These are phyloP conservation scores for Elaeis guineensis DNA, from an alignment of 176 grass and related monocot species.

Conservation along the genomic window DNA sequence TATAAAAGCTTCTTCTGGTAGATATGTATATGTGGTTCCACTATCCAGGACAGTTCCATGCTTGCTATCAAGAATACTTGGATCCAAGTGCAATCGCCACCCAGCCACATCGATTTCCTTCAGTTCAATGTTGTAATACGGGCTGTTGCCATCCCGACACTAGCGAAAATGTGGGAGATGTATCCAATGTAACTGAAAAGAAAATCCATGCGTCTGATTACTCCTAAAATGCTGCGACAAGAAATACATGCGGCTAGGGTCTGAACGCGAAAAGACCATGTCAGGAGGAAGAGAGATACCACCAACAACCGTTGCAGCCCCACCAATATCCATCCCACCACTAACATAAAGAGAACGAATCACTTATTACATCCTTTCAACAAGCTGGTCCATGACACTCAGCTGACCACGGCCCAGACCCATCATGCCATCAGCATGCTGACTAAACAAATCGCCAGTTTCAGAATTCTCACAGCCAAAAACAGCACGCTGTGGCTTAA, in stretches of 20 bases:
- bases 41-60: conserved; percentile 96
- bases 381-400: conserved; percentile 97
- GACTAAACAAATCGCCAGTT: conserved; percentile 92
- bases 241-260: conserved; percentile 72
- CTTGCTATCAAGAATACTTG: conserved; percentile 58
- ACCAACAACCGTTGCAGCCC: conserved; percentile 93
- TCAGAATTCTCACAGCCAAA: conserved; percentile 98
- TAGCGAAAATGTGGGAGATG: conserved; percentile 40
- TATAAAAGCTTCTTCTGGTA: conserved; percentile 85
- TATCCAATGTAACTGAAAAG: conserved; percentile 36
- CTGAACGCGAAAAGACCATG: conserved; percentile 77
- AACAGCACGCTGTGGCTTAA: conserved; percentile 80
- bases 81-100: conserved; percentile 57
- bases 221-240: conserved; percentile 1
- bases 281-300: conserved; percentile 47
- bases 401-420: conserved; percentile 85
- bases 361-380: conserved; percentile 73
- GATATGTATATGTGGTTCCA: conserved; percentile 94
- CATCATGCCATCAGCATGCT: conserved; percentile 99
- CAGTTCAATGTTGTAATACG: conserved; percentile 97
- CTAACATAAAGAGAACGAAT: conserved; percentile 99
- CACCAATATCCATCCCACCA: conserved; percentile 97
- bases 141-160: conserved; percentile 62
- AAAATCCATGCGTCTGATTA: conserved; percentile 9
- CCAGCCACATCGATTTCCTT: conserved; percentile 92